Evolutionary conservation across 2,329 filamentous ascomycete species (phyloP).

Genomic region (Exophiala phaeomuriformis): DNA sequence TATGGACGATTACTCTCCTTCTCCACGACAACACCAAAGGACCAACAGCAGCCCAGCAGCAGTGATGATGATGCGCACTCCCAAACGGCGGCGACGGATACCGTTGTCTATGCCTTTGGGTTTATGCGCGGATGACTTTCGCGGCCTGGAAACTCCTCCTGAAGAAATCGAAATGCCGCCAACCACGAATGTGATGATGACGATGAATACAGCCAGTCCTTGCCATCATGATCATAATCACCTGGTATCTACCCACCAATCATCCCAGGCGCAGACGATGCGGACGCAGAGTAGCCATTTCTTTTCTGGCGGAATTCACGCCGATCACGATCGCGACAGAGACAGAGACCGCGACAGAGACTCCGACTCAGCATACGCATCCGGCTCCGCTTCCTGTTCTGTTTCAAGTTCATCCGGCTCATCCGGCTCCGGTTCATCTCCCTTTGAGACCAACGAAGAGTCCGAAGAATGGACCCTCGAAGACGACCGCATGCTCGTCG

Average conservation of each 20-base stretch:
- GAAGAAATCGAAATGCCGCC: conserved; percentile 24
- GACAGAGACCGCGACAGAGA: background rate
- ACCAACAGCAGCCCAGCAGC: too few species aligned
- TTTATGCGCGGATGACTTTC: conserved; percentile 39
- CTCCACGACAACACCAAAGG: conserved; percentile 4
- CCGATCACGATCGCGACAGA: too few species aligned
- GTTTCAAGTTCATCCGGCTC: too few species aligned
- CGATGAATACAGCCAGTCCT: background rate
- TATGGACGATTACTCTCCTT: conserved; percentile 18
- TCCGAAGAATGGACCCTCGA: conserved; percentile 33
- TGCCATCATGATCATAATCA: too few species aligned
- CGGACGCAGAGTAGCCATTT: too few species aligned
- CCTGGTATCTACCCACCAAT: too few species aligned
- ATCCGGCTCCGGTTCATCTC: conserved; percentile 2
- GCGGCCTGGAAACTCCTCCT: conserved; percentile 32
- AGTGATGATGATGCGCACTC: conserved; percentile 29
- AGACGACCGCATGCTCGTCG: conserved; percentile 39
- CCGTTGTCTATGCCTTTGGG: conserved; percentile 42
- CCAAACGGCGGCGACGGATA: conserved; percentile 39
- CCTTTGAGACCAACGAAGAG: conserved; percentile 3
- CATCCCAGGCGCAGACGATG: too few species aligned
- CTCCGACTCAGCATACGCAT: conserved; percentile 17
- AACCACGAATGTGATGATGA: background rate
- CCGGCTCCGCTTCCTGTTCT: background rate
- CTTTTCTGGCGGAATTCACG: too few species aligned